Evolutionary conservation across 495 filamentous ascomycete species (phyloP), one percentile per base, ranked within the genome.

Genomic region (Copromyces sp.): DNA sequence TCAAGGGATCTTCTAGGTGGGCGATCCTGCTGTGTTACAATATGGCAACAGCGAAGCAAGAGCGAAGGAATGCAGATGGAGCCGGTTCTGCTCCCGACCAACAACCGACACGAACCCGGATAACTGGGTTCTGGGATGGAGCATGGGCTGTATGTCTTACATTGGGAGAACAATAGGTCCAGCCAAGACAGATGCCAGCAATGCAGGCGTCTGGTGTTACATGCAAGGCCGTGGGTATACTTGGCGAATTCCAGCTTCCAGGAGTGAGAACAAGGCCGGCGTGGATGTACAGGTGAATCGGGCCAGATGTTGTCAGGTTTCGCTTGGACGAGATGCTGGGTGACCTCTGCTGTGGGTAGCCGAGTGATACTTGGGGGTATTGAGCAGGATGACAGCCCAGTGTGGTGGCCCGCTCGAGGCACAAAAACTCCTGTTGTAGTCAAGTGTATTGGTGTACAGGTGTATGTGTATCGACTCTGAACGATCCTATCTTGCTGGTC

Each of bases 101-200:
- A 70, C 42, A 71, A 76, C 74, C 74, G 71, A 74, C 72, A 76
- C 70, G 41, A 73, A 77, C 74, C 79, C 79, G 71, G 73, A 72
- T 70, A 73, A 69, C 76, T 69, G 79, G 79, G 73, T 75, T 44
- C 61, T 73, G 73, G 77, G 79, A 74, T 71, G 72, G 70, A 41
- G 61, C 71, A 65, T 40, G 68, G 9, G 37, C 53, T 37, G 69
- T 73, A 69, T 77, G 73, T 75, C 75, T 80, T 75, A 78, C 72
- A 61, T 59, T 68, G 44, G 45, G 69, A 69, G 44, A 68, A 39
- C 65, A 69, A 72, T 39, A 53, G 65, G 61, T 40, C 38, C 53
- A 61, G 68, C 68, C 61, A 72, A 70, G 29, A 29, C 53, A 53
- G 9, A 68, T 44, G 47, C 39, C 68, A 39, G 35, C 71, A 45